These are phyloP conservation scores for Protostelium mycophagum DNA, from an alignment of 78 protist genomes.

Conservation along the genomic window DNA sequence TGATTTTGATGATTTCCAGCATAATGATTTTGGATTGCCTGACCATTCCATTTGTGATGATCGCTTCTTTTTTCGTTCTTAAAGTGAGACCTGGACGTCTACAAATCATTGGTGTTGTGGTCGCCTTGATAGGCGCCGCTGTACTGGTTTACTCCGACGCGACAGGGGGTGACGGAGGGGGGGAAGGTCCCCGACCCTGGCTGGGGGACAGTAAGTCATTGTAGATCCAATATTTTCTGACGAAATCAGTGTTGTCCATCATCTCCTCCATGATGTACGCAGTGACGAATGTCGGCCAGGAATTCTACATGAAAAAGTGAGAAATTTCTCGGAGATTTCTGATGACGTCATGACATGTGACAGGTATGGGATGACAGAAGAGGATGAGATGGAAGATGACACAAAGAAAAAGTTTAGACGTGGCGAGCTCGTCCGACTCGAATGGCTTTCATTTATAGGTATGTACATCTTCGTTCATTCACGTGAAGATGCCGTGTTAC, in stretches of 20 bases:
- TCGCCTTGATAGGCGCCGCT: constrained; percentile 60
- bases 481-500: too few relatives aligned
- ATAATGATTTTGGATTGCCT: constrained; percentile 69
- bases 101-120: constrained; percentile 47
- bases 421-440: not conserved
- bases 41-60: constrained; percentile 69
- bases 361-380: not conserved
- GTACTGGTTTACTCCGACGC: constrained; percentile 44
- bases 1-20: too few relatives aligned
- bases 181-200: constrained; percentile 36
- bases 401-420: not conserved
- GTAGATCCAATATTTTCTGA: too few relatives aligned
- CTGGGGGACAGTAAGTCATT: too few relatives aligned
- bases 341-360: not conserved
- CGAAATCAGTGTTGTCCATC: constrained; percentile 29
- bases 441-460: not conserved
- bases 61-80: constrained; percentile 48
- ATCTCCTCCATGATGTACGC: constrained; percentile 52
- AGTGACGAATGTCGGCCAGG: constrained; percentile 77
- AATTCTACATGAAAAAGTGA: constrained; percentile 47
- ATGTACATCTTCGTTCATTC: not conserved
- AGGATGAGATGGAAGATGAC: not conserved
- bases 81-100: constrained; percentile 20
- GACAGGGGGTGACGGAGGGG: constrained; percentile 19
- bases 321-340: not conserved